phyloP scores from a whole-genome alignment of 176 grass and related monocot species.

The Secale cereale region DNA sequence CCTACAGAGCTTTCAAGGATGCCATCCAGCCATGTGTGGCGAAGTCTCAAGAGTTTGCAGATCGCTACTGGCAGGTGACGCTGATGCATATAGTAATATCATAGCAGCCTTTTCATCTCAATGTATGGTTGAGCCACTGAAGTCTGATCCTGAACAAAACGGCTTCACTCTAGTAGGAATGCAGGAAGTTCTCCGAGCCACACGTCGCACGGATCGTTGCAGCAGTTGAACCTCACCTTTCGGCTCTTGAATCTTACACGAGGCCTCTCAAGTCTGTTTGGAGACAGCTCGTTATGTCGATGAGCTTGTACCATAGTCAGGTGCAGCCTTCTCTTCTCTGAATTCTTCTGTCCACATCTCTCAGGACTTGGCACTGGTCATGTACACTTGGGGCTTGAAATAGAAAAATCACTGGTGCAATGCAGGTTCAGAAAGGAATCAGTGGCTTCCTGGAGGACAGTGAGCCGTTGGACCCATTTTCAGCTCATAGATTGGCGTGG shows the following conservation, averaged over 20 bases:
- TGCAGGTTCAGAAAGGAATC: slow-evolving; percentile 32
- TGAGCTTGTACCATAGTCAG: slow-evolving; percentile 4
- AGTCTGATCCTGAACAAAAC: not conserved
- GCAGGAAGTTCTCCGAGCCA: not conserved
- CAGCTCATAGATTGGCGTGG: not conserved
- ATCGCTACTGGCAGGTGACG: slow-evolving; percentile 30
- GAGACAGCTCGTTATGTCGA: not conserved
- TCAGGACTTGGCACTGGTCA: not conserved
- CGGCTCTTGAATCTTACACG: not conserved
- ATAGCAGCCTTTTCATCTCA: not conserved
- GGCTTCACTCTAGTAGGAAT: not conserved
- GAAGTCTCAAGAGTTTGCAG: not conserved
- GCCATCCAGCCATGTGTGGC: not conserved
- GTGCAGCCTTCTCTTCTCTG: not conserved
- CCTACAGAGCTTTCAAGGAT: slow-evolving; percentile 20
- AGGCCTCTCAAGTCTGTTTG: not conserved
- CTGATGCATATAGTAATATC: not conserved
- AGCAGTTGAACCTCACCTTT: slow-evolving; percentile 18
- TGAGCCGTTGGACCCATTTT: not conserved
- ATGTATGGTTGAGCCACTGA: not conserved
- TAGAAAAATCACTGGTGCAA: not conserved
- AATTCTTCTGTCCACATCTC: no score
- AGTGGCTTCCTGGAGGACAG: not conserved
- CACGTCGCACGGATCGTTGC: not conserved
- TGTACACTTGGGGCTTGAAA: not conserved